Conservation (phyloP, 768 basidiomycete species). For the Phanerodontia chrysosporium region DNA sequence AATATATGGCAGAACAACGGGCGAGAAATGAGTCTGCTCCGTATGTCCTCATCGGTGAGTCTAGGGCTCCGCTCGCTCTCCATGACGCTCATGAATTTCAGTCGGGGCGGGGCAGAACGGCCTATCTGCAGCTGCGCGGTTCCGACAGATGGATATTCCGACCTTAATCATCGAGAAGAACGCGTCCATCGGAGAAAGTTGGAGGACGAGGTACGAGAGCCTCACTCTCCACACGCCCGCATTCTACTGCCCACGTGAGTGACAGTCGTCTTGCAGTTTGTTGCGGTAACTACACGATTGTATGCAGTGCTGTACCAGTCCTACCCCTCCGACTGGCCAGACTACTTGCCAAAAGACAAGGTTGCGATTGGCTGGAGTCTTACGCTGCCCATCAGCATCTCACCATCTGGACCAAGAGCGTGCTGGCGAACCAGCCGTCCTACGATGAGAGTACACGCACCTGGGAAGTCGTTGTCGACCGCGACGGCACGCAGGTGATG, state of each 20-base stretch:
- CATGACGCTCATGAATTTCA: conserved; percentile 11
- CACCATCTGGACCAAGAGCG: conserved; percentile 36
- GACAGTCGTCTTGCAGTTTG: not conserved
- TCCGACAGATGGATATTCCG: conserved; percentile 37
- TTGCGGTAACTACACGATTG: no score
- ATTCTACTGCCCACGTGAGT: conserved; percentile 19
- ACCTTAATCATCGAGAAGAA: conserved; percentile 35
- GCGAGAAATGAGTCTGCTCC: conserved; percentile 44
- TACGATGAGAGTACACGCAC: conserved; percentile 27
- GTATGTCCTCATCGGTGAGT: conserved; percentile 38
- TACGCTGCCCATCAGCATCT: conserved; percentile 37
- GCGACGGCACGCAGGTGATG: conserved; percentile 23
- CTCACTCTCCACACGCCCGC: conserved; percentile 37
- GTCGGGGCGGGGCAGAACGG: conserved; percentile 45
- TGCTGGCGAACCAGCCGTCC: conserved; percentile 25
- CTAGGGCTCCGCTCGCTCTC: not conserved
- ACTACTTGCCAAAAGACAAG: conserved; percentile 37
- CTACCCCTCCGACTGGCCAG: conserved; percentile 35
- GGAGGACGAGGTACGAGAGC: conserved; percentile 41
- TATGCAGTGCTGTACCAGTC: conserved; percentile 18
- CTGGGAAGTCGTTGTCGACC: conserved; percentile 33
- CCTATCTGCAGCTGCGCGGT: conserved; percentile 36
- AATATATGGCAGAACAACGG: conserved; percentile 29
- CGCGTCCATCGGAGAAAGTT: conserved; percentile 35
- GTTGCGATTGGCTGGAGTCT: conserved; percentile 39